phyloP scores from a whole-genome alignment of 192 early-diverging fungal genomes.

The Linnemannia elongata region DNA sequence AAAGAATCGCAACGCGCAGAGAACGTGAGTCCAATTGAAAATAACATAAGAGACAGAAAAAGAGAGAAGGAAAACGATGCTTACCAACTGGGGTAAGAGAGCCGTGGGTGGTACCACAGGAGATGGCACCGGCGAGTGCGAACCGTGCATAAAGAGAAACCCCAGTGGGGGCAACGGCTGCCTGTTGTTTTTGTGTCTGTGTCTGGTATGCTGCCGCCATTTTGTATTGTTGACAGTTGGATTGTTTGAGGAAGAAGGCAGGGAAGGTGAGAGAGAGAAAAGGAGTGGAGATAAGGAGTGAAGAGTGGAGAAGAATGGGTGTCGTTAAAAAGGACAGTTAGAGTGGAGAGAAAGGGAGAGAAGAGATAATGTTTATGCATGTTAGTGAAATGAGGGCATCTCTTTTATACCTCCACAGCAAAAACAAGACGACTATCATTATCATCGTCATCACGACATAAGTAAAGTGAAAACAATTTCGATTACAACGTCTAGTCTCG shows the following conservation, averaged over 20 bases:
- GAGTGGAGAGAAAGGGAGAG: neutral
- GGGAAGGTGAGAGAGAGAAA: neutral
- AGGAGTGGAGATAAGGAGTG: neutral
- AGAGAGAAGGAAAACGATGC: neutral
- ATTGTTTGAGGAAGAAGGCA: too few relatives aligned
- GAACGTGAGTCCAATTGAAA: neutral
- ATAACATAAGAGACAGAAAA: neutral
- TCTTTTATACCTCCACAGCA: neutral
- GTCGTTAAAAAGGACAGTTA: neutral
- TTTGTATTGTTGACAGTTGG: neutral
- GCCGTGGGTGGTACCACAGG: constrained; percentile 67
- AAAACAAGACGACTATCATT: neutral
- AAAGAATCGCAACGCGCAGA: too few relatives aligned
- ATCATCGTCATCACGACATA: too few relatives aligned
- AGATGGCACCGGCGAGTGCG: constrained; percentile 66
- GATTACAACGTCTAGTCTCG: too few relatives aligned
- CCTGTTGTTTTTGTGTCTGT: neutral
- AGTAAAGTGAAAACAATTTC: too few relatives aligned
- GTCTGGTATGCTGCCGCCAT: neutral
- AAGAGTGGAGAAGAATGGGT: neutral
- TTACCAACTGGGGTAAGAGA: constrained; percentile 47
- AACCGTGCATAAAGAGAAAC: constrained; percentile 63
- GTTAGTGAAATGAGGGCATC: neutral
- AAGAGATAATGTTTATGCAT: neutral
- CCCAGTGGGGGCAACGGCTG: constrained; percentile 54